Percentiles rank a stretch among this genome's conserved stretches.
Conservation (phyloP, 2,329 filamentous ascomycete genomes). For the Cercospora sp. region DNA sequence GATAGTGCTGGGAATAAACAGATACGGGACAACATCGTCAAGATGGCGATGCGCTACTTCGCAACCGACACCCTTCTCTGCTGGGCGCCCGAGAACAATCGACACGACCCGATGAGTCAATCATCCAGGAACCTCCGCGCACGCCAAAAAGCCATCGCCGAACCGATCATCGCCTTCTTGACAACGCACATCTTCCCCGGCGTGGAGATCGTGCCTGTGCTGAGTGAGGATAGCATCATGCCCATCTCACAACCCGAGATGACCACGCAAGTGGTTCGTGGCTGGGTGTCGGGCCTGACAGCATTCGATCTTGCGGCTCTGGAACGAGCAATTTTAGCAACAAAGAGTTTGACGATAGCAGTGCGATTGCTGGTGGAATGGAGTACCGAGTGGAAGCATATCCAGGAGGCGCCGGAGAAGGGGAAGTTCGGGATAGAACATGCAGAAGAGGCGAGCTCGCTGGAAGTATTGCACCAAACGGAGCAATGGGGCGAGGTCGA, state of each 20-base stretch:
- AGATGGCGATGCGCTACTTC: slow-evolving; percentile 77
- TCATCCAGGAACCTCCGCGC: slow-evolving; percentile 57
- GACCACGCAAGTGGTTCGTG: slow-evolving; percentile 73
- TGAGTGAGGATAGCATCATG: slow-evolving; percentile 75
- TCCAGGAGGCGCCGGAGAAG: slow-evolving; percentile 45
- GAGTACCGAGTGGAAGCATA: slow-evolving; percentile 68
- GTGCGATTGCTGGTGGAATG: slow-evolving; percentile 80
- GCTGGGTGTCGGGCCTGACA: slow-evolving; percentile 72
- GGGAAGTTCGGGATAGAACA: slow-evolving; percentile 74
- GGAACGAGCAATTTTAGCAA: slow-evolving; percentile 78
- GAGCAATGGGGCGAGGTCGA: slow-evolving; percentile 94
- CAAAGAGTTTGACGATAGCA: slow-evolving; percentile 81
- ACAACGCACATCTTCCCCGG: slow-evolving; percentile 79
- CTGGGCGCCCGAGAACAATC: slow-evolving; percentile 67
- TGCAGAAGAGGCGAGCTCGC: slow-evolving; percentile 71
- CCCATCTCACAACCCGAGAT: slow-evolving; percentile 70
- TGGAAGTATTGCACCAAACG: slow-evolving; percentile 91
- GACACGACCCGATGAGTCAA: slow-evolving; percentile 45
- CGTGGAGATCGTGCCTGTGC: slow-evolving; percentile 72
- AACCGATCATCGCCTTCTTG: slow-evolving; percentile 70
- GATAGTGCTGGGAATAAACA: slow-evolving; percentile 56
- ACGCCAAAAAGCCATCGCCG: slow-evolving; percentile 68
- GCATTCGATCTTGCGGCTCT: slow-evolving; percentile 83
- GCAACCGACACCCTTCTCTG: slow-evolving; percentile 91
- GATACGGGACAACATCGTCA: slow-evolving; percentile 64